Conservation (phyloP, 768 basidiomycete species). For the Naganishia friedmannii region DNA sequence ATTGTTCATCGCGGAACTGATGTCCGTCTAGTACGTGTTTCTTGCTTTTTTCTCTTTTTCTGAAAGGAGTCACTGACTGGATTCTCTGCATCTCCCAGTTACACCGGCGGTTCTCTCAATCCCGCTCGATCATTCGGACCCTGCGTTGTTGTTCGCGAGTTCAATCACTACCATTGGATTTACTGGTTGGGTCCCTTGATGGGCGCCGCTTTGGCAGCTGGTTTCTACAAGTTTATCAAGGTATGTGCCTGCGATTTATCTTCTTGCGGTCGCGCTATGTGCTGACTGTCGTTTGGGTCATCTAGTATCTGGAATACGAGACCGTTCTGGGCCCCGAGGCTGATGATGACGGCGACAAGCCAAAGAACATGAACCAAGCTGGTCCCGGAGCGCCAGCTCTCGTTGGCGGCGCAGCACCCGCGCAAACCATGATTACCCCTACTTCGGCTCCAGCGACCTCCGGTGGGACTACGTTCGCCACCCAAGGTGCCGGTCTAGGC, state of each 20-base stretch:
- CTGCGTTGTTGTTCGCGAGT: constrained; percentile 41
- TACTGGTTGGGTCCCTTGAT: constrained; percentile 44
- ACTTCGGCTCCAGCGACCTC: constrained; percentile 15
- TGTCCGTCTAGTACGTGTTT: constrained; percentile 43
- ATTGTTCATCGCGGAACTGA: constrained; percentile 46
- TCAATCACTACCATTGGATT: constrained; percentile 48
- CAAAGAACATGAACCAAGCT: constrained; percentile 19
- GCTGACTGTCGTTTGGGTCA: not conserved
- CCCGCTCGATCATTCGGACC: constrained; percentile 49
- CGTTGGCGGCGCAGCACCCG: constrained; percentile 16
- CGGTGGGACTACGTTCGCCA: constrained; percentile 38
- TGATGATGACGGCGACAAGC: constrained; percentile 24
- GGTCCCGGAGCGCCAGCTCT: constrained; percentile 25
- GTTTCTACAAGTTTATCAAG: constrained; percentile 50
- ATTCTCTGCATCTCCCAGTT: constrained; percentile 8
- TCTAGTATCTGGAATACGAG: constrained; percentile 48
- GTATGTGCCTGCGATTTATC: constrained; percentile 6
- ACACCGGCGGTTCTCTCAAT: constrained; percentile 52
- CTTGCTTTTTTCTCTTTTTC: no score
- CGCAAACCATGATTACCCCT: not conserved
- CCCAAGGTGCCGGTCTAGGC: constrained; percentile 47
- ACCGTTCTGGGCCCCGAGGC: constrained; percentile 50
- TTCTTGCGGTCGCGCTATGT: not conserved
- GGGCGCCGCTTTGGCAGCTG: constrained; percentile 47
- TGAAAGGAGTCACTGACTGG: no score